These are phyloP conservation scores for Narthecium ossifragum DNA, from an alignment of 106 monocot genomes.

Conservation along the genomic window DNA sequence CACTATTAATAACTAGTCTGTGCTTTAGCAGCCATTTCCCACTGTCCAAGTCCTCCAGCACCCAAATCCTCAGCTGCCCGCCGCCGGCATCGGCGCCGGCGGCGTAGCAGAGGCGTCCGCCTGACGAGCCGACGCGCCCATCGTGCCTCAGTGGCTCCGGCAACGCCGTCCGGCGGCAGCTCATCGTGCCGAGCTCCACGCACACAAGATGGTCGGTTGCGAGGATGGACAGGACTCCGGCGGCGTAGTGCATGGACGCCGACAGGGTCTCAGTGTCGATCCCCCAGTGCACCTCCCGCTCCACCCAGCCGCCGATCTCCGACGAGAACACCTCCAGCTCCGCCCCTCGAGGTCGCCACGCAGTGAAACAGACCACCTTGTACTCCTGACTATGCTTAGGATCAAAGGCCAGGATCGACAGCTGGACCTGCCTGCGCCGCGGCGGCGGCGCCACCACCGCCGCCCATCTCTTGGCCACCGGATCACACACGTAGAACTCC, in stretches of 20 bases:
- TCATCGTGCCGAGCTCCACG: slow-evolving; percentile 20
- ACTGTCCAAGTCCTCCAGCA: neutral
- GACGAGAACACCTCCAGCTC: slow-evolving; percentile 41
- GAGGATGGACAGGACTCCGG: slow-evolving; percentile 34
- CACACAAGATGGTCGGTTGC: slow-evolving; percentile 23
- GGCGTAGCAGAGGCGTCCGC: too few species aligned
- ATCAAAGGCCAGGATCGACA: slow-evolving; percentile 46
- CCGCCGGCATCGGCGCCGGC: too few species aligned
- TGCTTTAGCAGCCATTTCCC: slow-evolving; percentile 37
- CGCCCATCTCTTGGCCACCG: slow-evolving; percentile 23
- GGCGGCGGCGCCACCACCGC: slow-evolving; percentile 26
- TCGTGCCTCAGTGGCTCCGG: slow-evolving; percentile 31
- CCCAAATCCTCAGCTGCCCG: slow-evolving; percentile 38
- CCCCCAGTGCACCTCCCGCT: slow-evolving; percentile 20
- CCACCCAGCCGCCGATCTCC: slow-evolving; percentile 22
- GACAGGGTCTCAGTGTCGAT: slow-evolving; percentile 37
- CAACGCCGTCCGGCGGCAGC: slow-evolving; percentile 22
- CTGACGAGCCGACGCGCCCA: slow-evolving; percentile 18
- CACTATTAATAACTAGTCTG: slow-evolving; percentile 11
- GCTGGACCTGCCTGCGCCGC: slow-evolving; percentile 6
- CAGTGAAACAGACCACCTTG: slow-evolving; percentile 46
- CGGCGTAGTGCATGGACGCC: slow-evolving; percentile 37
- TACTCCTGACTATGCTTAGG: slow-evolving; percentile 23
- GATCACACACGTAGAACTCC: slow-evolving; percentile 37
- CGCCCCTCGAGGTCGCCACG: slow-evolving; percentile 26